Evolutionary conservation across 1,284 basidiomycete genomes (phyloP), one percentile per base, ranked within the genome.

Genomic region (Moesziomyces sp.): DNA sequence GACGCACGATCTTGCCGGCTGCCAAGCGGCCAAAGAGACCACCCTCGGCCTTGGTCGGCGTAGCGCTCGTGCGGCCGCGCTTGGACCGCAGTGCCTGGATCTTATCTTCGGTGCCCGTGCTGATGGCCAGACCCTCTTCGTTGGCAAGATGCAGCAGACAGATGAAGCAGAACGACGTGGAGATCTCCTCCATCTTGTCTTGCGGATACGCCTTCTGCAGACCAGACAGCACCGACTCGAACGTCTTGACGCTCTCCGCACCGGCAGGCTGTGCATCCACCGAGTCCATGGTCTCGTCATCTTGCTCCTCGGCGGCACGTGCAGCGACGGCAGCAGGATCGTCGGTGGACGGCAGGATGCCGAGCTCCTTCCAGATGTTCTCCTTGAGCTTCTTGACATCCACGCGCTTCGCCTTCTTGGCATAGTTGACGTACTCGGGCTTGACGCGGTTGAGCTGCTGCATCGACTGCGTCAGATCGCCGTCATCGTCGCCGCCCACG

Each of bases 121-220:
- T 74, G 46, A 83, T 80, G 52, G 64, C 68, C 46, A 97, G 87
- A 1, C 95, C 95, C 82, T 93, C 93, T 84, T 98, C 94, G 83
- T 98, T 97, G 46, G 94, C 95, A 44, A 99, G 87, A 86, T 97
- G 94, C 35, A 97, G 86, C 38, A 99, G 86, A 82, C 96, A 99
- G 84, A 99, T 99, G 87, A 99, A 99, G 85, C 96, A 99, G 89
- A 97, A 99, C 69, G 93, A 97, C 10, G 97, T 99, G 84, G 94
- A 97, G 84, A 99, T 97, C 78, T 99, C 97, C 47, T 92, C 90
- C 91, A 99, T 92, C 87, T 95, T 97, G 46, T 97, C 94, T 66
- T 87, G 87, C 0, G 96, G 92, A 85, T 99, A 99, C 9, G 91
- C 89, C 52, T 87, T 88, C 73, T 92, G 90, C 40, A 99, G 87